Base-by-base conservation (phyloP, 225 moss, liverwort and hornwort genomes). In the Takakia lepidozioides region DNA sequence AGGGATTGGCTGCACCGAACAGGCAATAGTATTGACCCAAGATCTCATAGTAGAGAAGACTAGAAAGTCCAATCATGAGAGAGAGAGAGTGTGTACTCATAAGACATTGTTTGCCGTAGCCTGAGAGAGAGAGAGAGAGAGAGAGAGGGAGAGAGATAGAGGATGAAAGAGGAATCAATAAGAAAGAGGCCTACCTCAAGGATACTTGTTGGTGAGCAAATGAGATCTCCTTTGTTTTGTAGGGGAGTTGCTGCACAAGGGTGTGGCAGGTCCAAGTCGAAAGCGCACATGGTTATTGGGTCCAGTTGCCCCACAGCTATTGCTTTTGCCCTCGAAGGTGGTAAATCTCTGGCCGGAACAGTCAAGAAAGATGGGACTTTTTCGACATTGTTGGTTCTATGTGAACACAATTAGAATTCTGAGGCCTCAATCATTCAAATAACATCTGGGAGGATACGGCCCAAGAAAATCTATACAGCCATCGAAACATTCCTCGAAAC, bases 271-370 rank as follows among this genome's bases (percentile, higher is more conserved):
- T 54, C 43, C 26, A 46, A 28, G 19, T 62, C 55, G 39, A 81
- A 81, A 17, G 74, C 63, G 43, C 54, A 57, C 75, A 64, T 67
- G 7, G 75, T 71, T 61, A 51, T 75, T 13, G 80, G 80, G 39
- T 80, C 71, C 17, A 80, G 63, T 13, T 38, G 55, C 35, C 80
- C 80, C 29, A 67, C 52, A 1, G 80, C 80, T 45, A 74, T 80
- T 30, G 70, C 80, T 54, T 34, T 64, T 23, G 75, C 80, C 58
- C 63, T 49, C 11, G 80, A 74, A 34, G 49, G 50, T 38, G 80
- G 74, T 39, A 81, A 50, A 42, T 75, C 75, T 74, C 80, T 80
- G 35, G 19, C 11, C 0, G 19, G 23, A 21, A 11, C 23, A 30
- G 48, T 47, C 25, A 53, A 53, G 37, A 38, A 11, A 38, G 21